phyloP scores from a whole-genome alignment of 2,329 filamentous ascomycete species.

The Penicillium sp. region DNA sequence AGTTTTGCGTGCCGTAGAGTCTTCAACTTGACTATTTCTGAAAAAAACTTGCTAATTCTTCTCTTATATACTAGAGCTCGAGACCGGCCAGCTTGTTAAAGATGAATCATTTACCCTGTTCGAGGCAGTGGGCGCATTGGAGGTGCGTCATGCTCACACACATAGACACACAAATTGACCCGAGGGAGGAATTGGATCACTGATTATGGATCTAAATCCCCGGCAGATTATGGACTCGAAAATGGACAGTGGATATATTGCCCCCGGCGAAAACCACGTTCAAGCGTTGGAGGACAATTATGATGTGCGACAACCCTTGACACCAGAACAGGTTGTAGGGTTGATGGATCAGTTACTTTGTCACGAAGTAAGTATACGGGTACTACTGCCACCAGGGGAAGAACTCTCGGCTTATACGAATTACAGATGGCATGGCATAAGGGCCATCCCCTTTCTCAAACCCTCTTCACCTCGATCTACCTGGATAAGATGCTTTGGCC shows the following conservation, averaged over 20 bases:
- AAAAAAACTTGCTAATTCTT: constrained; percentile 8
- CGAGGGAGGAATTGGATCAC: not conserved
- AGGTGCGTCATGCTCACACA: constrained; percentile 47
- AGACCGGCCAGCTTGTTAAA: constrained; percentile 83
- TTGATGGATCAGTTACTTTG: constrained; percentile 93
- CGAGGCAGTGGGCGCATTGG: constrained; percentile 80
- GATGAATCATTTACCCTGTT: constrained; percentile 94
- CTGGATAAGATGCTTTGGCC: constrained; percentile 81
- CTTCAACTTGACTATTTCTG: not conserved
- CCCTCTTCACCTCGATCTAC: constrained; percentile 89
- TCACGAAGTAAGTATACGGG: constrained; percentile 68
- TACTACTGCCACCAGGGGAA: not conserved
- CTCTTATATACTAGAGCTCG: constrained; percentile 61
- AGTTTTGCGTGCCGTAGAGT: not conserved
- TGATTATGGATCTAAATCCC: not conserved
- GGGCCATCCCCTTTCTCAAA: constrained; percentile 94
- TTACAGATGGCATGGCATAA: constrained; percentile 90
- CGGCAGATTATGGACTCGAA: constrained; percentile 95
- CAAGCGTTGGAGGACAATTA: constrained; percentile 78
- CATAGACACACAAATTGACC: constrained; percentile 2
- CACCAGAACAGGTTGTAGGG: constrained; percentile 81
- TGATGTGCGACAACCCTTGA: constrained; percentile 69
- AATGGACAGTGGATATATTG: constrained; percentile 92
- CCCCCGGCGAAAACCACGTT: constrained; percentile 65
- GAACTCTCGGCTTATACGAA: not conserved